These are phyloP conservation scores for Thelephora aurantiotincta DNA, from an alignment of 768 basidiomycete species.

Conservation along the genomic window DNA sequence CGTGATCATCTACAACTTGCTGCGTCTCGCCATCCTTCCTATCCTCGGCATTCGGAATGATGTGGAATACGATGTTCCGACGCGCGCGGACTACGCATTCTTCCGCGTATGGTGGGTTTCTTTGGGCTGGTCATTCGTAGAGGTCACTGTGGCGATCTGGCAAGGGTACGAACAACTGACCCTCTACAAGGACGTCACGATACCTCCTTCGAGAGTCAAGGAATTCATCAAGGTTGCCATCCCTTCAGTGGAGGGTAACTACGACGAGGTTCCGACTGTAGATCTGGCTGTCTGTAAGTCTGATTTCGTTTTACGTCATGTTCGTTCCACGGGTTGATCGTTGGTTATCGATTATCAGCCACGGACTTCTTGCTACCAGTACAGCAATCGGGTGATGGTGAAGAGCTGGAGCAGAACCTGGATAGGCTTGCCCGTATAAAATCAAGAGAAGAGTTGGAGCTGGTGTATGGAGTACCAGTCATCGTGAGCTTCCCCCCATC, in stretches of 20 bases:
- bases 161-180: slow-evolving; percentile 61
- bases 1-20: slow-evolving; percentile 33
- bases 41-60: slow-evolving; percentile 36
- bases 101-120: slow-evolving; percentile 64
- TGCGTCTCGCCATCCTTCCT: slow-evolving; percentile 41
- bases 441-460: slow-evolving; percentile 62
- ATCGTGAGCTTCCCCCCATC: slow-evolving; percentile 37
- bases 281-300: slow-evolving; percentile 6
- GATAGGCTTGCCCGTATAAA: slow-evolving; percentile 50
- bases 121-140: slow-evolving; percentile 61
- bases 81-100: slow-evolving; percentile 46
- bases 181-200: slow-evolving; percentile 57
- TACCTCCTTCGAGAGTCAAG: slow-evolving; percentile 26
- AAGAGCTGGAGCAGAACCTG: slow-evolving; percentile 15
- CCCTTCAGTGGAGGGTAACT: slow-evolving; percentile 9
- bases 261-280: slow-evolving; percentile 2
- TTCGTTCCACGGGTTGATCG: background rate
- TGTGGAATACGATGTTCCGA: slow-evolving; percentile 27
- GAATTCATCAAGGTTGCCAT: slow-evolving; percentile 18
- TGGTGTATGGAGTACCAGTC: slow-evolving; percentile 65
- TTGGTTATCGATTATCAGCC: background rate
- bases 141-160: slow-evolving; percentile 45
- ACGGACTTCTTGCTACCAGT: too few relatives aligned
- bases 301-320: background rate
- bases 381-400: background rate